phyloP scores from a whole-genome alignment of 495 filamentous ascomycete genomes.

The Xylaria telfairii region DNA sequence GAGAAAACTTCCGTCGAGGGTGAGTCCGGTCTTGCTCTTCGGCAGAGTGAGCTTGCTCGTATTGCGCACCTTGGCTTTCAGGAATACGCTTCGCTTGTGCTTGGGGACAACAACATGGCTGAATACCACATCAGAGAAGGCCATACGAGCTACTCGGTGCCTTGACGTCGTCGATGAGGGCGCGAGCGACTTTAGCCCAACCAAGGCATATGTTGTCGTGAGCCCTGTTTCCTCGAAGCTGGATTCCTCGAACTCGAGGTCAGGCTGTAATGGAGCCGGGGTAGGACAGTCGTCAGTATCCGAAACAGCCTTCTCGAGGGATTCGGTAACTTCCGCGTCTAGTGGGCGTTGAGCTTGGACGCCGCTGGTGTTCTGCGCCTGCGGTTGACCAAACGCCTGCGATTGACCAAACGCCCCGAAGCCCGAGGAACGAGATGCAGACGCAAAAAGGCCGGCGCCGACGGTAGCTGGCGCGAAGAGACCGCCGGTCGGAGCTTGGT shows the following conservation, averaged over 20 bases:
- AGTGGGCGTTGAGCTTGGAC: neutral
- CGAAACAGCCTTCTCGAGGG: neutral
- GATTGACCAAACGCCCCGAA: neutral
- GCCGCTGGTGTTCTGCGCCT: neutral
- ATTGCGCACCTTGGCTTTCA: slow-evolving; percentile 68
- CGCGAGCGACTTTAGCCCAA: slow-evolving; percentile 55
- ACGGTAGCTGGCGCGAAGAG: no score
- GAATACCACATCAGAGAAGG: slow-evolving; percentile 49
- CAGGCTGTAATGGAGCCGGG: slow-evolving; percentile 29
- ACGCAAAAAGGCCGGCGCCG: no score
- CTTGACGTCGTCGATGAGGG: slow-evolving; percentile 50
- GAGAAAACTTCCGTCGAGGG: slow-evolving; percentile 72
- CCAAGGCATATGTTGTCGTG: slow-evolving; percentile 68
- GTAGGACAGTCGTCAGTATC: neutral
- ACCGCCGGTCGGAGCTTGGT: no score
- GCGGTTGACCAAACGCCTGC: neutral
- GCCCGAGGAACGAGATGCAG: neutral
- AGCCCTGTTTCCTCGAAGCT: slow-evolving; percentile 59
- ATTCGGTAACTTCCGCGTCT: neutral
- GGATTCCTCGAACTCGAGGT: slow-evolving; percentile 50
- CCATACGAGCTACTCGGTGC: slow-evolving; percentile 54
- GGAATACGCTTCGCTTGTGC: slow-evolving; percentile 68
- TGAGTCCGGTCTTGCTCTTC: slow-evolving; percentile 65
- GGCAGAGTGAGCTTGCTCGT: slow-evolving; percentile 64
- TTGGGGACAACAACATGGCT: slow-evolving; percentile 68